Conservation (phyloP, 306 rosid genomes). For the Quercus suber region DNA sequence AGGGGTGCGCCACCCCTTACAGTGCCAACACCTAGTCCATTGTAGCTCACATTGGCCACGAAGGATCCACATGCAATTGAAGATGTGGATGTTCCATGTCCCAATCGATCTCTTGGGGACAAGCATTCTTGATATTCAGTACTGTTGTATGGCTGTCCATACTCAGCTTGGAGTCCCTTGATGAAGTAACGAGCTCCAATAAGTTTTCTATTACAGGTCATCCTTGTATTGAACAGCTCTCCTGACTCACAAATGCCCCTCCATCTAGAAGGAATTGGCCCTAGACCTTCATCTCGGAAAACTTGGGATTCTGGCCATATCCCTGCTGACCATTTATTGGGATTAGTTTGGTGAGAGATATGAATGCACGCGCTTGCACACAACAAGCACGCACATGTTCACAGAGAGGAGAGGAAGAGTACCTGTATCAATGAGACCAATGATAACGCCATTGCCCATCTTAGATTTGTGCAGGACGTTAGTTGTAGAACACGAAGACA, state of each 20-base stretch:
- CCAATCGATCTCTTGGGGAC: constrained; percentile 36
- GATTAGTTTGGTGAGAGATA: constrained; percentile 2
- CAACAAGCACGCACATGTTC: not conserved
- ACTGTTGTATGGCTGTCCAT: constrained; percentile 30
- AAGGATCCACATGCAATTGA: constrained; percentile 42
- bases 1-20: constrained; percentile 51
- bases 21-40: constrained; percentile 41
- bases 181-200: constrained; percentile 56
- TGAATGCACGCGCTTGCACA: not conserved
- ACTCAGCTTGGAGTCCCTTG: constrained; percentile 38
- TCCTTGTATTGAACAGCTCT: constrained; percentile 32
- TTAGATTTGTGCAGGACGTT: constrained; percentile 21
- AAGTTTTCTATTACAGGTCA: constrained; percentile 44
- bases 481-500: constrained; percentile 25
- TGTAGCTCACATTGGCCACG: constrained; percentile 33
- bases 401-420: not conserved
- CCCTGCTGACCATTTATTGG: constrained; percentile 26
- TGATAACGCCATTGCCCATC: constrained; percentile 38
- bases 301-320: constrained; percentile 56
- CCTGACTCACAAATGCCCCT: constrained; percentile 45
- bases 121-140: constrained; percentile 19
- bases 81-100: constrained; percentile 54
- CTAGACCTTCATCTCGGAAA: constrained; percentile 41
- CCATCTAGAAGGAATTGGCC: constrained; percentile 48
- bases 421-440: constrained; percentile 56